Evolutionary conservation across 2,329 filamentous ascomycete species (phyloP).

Genomic region (Byssoonygena ceratinophila): DNA sequence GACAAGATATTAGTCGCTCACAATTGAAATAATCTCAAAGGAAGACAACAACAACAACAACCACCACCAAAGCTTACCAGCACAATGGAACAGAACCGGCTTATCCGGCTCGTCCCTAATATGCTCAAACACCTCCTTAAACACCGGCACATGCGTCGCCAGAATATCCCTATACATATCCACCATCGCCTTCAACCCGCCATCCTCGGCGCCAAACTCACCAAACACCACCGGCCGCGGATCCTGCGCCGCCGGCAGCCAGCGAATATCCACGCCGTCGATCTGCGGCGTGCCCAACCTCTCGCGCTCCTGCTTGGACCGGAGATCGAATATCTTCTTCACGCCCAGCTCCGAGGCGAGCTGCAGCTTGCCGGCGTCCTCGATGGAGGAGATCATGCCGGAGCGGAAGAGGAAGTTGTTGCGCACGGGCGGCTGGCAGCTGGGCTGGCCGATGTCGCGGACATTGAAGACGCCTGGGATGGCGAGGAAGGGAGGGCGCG

Average conservation of each 20-base stretch:
- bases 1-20: no score
- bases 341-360: conserved; percentile 47
- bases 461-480: conserved; percentile 55
- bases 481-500: conserved; percentile 10
- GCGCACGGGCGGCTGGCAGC: conserved; percentile 21
- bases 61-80: conserved; percentile 38
- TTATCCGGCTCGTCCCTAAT: conserved; percentile 37
- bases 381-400: conserved; percentile 54
- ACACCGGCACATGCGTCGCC: conserved; percentile 50
- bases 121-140: conserved; percentile 49
- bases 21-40: background rate
- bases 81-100: conserved; percentile 59
- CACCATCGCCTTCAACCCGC: conserved; percentile 41
- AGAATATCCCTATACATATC: conserved; percentile 58
- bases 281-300: conserved; percentile 36
- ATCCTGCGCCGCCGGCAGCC: conserved; percentile 57
- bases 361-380: conserved; percentile 42
- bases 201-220: conserved; percentile 42
- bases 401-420: conserved; percentile 54
- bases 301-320: conserved; percentile 42
- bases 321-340: conserved; percentile 56
- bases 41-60: background rate
- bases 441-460: conserved; percentile 51
- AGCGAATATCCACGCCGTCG: conserved; percentile 45
- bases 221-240: conserved; percentile 43